Base-by-base conservation (phyloP, 2,329 filamentous ascomycete species). In the Diaporthe sp. region DNA sequence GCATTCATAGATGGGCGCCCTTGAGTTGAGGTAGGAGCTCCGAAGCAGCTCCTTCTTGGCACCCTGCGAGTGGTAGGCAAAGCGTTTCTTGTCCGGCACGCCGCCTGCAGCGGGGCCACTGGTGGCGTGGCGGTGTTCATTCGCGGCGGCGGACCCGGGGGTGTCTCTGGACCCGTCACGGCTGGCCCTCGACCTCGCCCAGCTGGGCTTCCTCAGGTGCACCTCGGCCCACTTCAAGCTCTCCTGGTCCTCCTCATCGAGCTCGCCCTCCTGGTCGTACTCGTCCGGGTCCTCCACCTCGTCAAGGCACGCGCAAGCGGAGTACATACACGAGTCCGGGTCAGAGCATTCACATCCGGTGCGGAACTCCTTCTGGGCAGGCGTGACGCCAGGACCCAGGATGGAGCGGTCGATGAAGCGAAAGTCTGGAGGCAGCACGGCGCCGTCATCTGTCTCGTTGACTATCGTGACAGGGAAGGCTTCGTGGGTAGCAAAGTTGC, bases 1-100 rank as follows among this genome's bases (percentile, higher is more conserved):
- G 80, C 94, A 97, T 79, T 97, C 94, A 82, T 96, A 96, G 73
- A 97, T 93, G 0, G 93, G 90, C 44, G 88, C 81, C 51, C 88
- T 86, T 35, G 88, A 90, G 32, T 86, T 78, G 17, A 92, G 84
- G 56, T 89, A 84, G 56, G 85, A 85, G 35, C 85, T 84, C 25
- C 89, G 84, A 58, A 93, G 81, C 25, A 88, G 84, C 0, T 88
- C 90, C 1, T 85, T 85, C 73, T 87, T 88, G 15, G 78, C 77
- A 0, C 91, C 91, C 32, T 85, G 85, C 7, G 86, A 84, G 78
- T 91, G 88, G 80, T 96, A 96, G 0, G 93, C 92, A 76, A 94
- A 94, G 19, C 78, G 79, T 76, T 83, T 84, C 70, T 79, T 81
- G 42, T 76, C 76, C 66, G 72, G 72, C n/a, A n/a, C n/a, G 32